Conservation (phyloP, 208 protist species). For the Naegleria fowleri region DNA sequence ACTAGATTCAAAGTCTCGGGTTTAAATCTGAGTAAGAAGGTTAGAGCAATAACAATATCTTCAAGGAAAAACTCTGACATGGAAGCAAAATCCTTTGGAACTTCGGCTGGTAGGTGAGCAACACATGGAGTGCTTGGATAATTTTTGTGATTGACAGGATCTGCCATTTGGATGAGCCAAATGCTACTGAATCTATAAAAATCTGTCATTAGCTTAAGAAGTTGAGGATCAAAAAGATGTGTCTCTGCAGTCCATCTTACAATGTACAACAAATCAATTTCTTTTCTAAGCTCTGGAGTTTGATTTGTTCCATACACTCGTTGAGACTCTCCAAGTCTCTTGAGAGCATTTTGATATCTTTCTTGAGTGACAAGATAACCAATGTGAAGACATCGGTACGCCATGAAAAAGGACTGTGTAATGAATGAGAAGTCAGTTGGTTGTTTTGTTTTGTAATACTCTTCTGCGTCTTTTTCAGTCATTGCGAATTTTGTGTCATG, state of each 20-base stretch:
- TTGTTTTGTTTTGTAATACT: neutral
- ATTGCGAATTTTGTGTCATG: neutral
- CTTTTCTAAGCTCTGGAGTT: neutral
- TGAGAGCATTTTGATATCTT: conserved; percentile 11
- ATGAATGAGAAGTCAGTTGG: neutral
- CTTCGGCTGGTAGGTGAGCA: neutral
- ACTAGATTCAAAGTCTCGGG: neutral
- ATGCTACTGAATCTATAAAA: conserved; percentile 1
- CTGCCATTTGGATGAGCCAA: neutral
- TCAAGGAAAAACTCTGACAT: conserved; percentile 10
- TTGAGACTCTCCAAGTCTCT: neutral
- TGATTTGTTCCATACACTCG: neutral
- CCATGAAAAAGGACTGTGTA: conserved; percentile 19
- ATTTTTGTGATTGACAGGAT: neutral
- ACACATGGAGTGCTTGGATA: neutral
- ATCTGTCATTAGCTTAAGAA: neutral
- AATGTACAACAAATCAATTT: neutral
- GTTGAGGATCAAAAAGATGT: neutral
- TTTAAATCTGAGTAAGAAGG: neutral
- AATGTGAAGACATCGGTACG: neutral
- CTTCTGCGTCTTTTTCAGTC: neutral
- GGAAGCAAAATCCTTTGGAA: neutral
- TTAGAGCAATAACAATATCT: neutral
- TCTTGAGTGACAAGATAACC: neutral
- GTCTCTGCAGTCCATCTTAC: neutral